These are phyloP conservation scores for Leccinum olivaceopallidum DNA, from an alignment of 768 basidiomycete genomes.

Conservation along the genomic window DNA sequence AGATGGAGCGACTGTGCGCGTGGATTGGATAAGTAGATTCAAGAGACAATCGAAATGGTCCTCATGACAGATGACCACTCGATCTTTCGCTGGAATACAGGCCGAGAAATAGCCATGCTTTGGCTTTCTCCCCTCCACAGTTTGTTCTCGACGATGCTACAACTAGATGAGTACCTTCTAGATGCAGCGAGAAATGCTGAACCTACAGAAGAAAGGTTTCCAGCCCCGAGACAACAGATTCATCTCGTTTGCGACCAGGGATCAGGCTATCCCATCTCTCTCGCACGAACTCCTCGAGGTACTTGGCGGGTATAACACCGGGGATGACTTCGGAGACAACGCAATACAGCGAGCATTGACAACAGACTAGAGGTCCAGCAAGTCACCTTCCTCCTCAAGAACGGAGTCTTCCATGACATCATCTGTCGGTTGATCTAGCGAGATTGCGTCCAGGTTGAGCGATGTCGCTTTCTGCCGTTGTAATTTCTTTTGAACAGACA, in stretches of 20 bases:
- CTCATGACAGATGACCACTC: conserved; percentile 63
- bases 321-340: conserved; percentile 70
- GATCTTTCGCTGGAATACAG: conserved; percentile 59
- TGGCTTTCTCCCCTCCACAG: conserved; percentile 72
- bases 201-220: conserved; percentile 71
- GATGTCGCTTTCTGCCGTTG: conserved; percentile 52
- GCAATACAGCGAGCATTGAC: conserved; percentile 78
- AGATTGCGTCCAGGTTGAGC: conserved; percentile 33
- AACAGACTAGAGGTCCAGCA: conserved; percentile 83
- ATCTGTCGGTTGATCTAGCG: conserved; percentile 27
- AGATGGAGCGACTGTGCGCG: conserved; percentile 40
- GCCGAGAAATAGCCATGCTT: conserved; percentile 51
- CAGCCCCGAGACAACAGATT: conserved; percentile 55
- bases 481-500: conserved; percentile 49
- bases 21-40: conserved; percentile 13
- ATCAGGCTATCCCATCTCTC: conserved; percentile 63
- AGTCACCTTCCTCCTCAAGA: conserved; percentile 45
- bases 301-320: conserved; percentile 65
- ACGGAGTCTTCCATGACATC: conserved; percentile 33
- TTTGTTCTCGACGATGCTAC: conserved; percentile 72
- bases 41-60: conserved; percentile 4
- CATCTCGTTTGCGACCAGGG: conserved; percentile 52
- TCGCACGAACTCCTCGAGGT: conserved; percentile 60
- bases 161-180: conserved; percentile 2
- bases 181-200: conserved; percentile 1